phyloP scores from a whole-genome alignment of 176 grass and related monocot genomes.

The Sorghum bicolor region DNA sequence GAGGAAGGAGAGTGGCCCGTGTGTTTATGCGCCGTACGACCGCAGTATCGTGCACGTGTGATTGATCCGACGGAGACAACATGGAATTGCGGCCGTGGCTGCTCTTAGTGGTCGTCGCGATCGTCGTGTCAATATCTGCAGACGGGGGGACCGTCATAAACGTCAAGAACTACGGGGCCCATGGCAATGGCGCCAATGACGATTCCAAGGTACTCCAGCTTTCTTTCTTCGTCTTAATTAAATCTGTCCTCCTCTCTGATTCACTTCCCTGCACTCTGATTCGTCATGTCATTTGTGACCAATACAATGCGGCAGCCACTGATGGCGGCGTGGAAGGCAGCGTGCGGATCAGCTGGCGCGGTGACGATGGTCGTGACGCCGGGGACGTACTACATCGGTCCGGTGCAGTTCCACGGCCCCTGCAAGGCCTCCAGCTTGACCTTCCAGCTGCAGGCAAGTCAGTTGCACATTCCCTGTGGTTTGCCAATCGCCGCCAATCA shows the following conservation, averaged over 20 bases:
- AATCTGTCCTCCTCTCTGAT: background rate
- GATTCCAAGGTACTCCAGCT: constrained; percentile 31
- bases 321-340: background rate
- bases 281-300: background rate
- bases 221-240: background rate
- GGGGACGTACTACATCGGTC: background rate
- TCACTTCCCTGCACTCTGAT: background rate
- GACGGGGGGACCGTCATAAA: constrained; percentile 3
- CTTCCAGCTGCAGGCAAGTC: background rate
- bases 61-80: background rate
- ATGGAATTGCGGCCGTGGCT: constrained; percentile 17
- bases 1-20: background rate
- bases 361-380: background rate
- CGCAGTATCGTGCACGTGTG: background rate
- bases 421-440: constrained; percentile 30
- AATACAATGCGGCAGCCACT: background rate
- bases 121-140: background rate
- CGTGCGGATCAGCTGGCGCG: background rate
- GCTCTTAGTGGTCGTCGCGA: background rate
- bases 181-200: constrained; percentile 39
- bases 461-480: background rate
- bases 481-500: background rate
- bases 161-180: constrained; percentile 42
- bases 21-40: background rate
- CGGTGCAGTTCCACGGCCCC: background rate